These are phyloP conservation scores for Kodamaea fukazawae DNA, from an alignment of 805 yeast species.

Conservation along the genomic window DNA sequence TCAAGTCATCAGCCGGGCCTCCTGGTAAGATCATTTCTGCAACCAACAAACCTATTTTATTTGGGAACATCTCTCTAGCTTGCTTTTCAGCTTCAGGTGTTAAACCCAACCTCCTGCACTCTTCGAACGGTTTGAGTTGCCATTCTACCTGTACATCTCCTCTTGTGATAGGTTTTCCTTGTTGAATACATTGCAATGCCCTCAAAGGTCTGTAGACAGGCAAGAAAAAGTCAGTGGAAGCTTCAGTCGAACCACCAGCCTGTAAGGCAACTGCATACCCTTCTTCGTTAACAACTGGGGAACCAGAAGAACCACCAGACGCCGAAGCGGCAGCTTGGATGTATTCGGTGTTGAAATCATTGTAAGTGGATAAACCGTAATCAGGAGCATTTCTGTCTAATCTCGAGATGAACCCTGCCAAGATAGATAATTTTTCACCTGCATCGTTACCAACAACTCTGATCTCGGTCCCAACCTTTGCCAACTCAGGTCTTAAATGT, in stretches of 20 bases:
- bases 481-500: constrained; percentile 73
- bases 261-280: constrained; percentile 89
- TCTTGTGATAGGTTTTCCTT: constrained; percentile 59
- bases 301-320: constrained; percentile 93
- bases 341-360: constrained; percentile 91
- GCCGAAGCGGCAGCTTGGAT: constrained; percentile 96
- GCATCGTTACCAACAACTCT: constrained; percentile 96
- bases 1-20: constrained; percentile 74
- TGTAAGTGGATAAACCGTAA: constrained; percentile 82
- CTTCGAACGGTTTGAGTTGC: constrained; percentile 83
- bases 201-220: constrained; percentile 82
- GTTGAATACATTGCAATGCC: constrained; percentile 74
- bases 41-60: constrained; percentile 74
- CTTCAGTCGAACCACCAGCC: constrained; percentile 91
- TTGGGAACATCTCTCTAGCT: constrained; percentile 70
- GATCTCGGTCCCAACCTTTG: constrained; percentile 89
- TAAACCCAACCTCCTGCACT: constrained; percentile 83
- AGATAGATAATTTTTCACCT: constrained; percentile 86
- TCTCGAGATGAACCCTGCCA: constrained; percentile 82
- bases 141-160: constrained; percentile 93
- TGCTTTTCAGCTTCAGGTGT: constrained; percentile 67
- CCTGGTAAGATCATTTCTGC: constrained; percentile 79
- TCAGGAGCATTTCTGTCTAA: constrained; percentile 93
- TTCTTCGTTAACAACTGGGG: constrained; percentile 89
- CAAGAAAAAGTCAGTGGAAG: constrained; percentile 88